Evolutionary conservation across 2,329 filamentous ascomycete genomes (phyloP), one percentile per base, ranked within the genome.

Genomic region (Fusarium cyanostomum): DNA sequence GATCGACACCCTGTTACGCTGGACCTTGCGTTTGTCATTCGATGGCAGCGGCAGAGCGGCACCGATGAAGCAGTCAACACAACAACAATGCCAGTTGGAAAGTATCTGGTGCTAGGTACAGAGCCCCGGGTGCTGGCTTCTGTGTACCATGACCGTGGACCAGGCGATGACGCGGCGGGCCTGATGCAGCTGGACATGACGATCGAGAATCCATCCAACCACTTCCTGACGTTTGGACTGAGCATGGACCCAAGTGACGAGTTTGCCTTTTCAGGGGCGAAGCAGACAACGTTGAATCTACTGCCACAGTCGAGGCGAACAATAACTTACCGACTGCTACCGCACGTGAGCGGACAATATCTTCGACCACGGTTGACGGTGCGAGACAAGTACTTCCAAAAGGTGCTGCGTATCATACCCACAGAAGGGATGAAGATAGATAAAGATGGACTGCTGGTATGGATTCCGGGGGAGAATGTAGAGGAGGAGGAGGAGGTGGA

Each of bases 181-280:
- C 71, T 85, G 8, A 64, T 85, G 39, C 77, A 80, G 53, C 74
- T 88, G 12, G 78, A 83, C 37, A 73, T 86, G 73, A 92, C 88
- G 4, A 87, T 99, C 54, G 95, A 99, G 78, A 99, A 99, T 74
- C 91, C 94, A 0, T 97, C 94, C 0, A 90, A 89, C 74, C 95
- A 99, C 75, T 96, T 97, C 77, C 85, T 99, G 45, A 97, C 94
- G 0, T 99, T 99, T 77, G 93, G 92, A 27, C 77, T 98, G 44
- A 88, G 84, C 24, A 96, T 99, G 93, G 94, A 99, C 68, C 91
- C 93, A 3, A 94, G 88, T 73, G 92, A 96, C 64, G 86, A 92
- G 50, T 98, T 98, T 77, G 94, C 93, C 0, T 98, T 99, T 76
- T 93, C 92, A 8, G 95, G 95, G 0, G 82, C 92, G 2, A 98